Evolutionary conservation across 164 flowering plant genomes (phyloP).

Genomic region (Chimonanthus salicifolius): DNA sequence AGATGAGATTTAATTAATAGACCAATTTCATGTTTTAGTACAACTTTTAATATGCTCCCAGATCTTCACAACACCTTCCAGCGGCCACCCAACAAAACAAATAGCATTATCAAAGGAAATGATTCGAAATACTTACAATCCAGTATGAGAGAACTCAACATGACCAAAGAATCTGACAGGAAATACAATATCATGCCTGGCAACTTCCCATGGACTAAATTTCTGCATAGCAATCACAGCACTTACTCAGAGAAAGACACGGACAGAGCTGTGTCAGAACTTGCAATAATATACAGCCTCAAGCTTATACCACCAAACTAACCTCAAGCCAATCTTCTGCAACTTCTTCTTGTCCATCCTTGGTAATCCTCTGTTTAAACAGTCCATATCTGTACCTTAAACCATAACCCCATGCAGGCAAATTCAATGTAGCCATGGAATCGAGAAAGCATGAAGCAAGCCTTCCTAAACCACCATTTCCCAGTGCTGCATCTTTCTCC

Average conservation of each 20-base stretch:
- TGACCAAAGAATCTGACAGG: conserved; percentile 90
- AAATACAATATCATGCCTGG: conserved; percentile 78
- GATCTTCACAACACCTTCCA: not conserved
- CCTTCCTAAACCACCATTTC: conserved; percentile 98
- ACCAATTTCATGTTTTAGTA: not conserved
- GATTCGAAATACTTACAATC: conserved; percentile 58
- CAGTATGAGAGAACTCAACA: conserved; percentile 62
- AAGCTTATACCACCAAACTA: conserved; percentile 6
- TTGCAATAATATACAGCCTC: not conserved
- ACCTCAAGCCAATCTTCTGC: conserved; percentile 99
- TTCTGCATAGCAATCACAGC: conserved; percentile 48
- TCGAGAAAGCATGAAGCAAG: conserved; percentile 97
- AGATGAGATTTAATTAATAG: too few relatives aligned
- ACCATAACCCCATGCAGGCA: conserved; percentile 99
- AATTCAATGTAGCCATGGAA: conserved; percentile 89
- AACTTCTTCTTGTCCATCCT: conserved; percentile 81
- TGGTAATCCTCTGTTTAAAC: conserved; percentile 78
- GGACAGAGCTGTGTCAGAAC: not conserved
- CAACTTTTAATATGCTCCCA: not conserved
- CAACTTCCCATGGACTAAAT: conserved; percentile 98
- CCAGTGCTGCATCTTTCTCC: conserved; percentile 99
- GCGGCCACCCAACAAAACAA: not conserved
- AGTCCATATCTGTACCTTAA: conserved; percentile 92
- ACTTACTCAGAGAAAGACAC: conserved; percentile 2
- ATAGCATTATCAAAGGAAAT: not conserved